Evolutionary conservation across 495 filamentous ascomycete genomes (phyloP).

Genomic region (Amniculicola lignicola): DNA sequence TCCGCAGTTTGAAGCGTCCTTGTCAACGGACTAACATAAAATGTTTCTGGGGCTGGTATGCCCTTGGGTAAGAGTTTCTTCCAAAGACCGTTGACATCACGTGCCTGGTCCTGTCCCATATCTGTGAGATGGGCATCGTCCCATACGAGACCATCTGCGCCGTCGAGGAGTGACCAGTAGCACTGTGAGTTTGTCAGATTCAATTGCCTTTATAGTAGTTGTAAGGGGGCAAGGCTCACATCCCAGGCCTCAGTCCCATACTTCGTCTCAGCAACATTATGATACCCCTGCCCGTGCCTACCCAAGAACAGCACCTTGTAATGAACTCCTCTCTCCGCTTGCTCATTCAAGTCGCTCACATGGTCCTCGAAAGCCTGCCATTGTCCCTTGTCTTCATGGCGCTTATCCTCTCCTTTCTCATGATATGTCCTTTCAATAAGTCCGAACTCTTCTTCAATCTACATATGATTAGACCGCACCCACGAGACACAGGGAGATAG

Average conservation of each 20-base stretch:
- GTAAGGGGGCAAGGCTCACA: constrained; percentile 22
- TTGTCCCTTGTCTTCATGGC: constrained; percentile 15
- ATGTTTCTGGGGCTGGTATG: constrained; percentile 37
- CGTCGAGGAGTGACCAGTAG: constrained; percentile 40
- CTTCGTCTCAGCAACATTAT: constrained; percentile 41
- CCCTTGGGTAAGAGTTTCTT: constrained; percentile 25
- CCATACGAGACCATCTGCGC: constrained; percentile 37
- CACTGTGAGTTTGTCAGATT: constrained; percentile 15
- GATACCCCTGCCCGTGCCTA: constrained; percentile 42
- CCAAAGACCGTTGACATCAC: constrained; percentile 30
- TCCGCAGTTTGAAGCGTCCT: constrained; percentile 39
- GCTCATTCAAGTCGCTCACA: constrained; percentile 25
- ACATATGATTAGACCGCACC: not conserved
- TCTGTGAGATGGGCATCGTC: constrained; percentile 38
- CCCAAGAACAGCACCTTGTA: constrained; percentile 41
- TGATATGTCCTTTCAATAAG: constrained; percentile 35
- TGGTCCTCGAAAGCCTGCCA: constrained; percentile 38
- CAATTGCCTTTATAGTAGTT: not conserved
- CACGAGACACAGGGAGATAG: not conserved
- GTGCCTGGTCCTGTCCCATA: constrained; percentile 34
- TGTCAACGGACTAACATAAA: constrained; percentile 37
- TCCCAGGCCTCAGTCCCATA: constrained; percentile 43
- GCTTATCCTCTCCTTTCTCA: constrained; percentile 24
- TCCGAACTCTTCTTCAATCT: constrained; percentile 37
- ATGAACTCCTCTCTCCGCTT: constrained; percentile 10